A percentile compares a stretch with the other conserved stretches of the same genome.
Evolutionary conservation across 768 basidiomycete species (phyloP).

Genomic region (Boletus vermiculosoides): DNA sequence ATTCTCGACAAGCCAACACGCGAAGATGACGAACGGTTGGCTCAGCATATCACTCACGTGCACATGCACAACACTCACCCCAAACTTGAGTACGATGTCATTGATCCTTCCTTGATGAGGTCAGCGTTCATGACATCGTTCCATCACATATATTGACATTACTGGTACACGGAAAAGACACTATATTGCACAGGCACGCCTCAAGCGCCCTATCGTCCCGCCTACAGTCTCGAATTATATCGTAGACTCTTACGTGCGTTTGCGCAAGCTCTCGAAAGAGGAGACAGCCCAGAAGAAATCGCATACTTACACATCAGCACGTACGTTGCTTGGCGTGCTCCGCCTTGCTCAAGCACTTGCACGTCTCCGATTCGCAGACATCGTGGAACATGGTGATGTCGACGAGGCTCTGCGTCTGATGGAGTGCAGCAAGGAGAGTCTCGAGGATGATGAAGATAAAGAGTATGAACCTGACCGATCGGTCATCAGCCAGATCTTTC

Average conservation of each 20-base stretch:
- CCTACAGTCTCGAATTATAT: slow-evolving; percentile 87
- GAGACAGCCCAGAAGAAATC: slow-evolving; percentile 86
- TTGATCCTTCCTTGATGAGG: slow-evolving; percentile 89
- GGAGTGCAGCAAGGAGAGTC: slow-evolving; percentile 92
- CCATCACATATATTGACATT: neutral
- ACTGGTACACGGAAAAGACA: slow-evolving; percentile 51
- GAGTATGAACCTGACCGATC: slow-evolving; percentile 76
- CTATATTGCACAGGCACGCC: slow-evolving; percentile 91
- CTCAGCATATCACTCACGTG: slow-evolving; percentile 96
- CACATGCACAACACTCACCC: slow-evolving; percentile 96
- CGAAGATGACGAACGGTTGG: slow-evolving; percentile 94
- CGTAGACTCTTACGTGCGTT: slow-evolving; percentile 92
- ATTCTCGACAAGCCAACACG: slow-evolving; percentile 94
- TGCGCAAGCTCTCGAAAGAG: slow-evolving; percentile 90
- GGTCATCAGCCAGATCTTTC: slow-evolving; percentile 78
- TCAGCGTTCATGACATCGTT: slow-evolving; percentile 31
- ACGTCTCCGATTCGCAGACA: slow-evolving; percentile 79
- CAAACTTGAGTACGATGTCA: slow-evolving; percentile 75
- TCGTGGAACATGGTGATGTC: slow-evolving; percentile 83
- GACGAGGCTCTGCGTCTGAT: slow-evolving; percentile 96
- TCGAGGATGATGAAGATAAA: slow-evolving; percentile 76
- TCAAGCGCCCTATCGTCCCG: slow-evolving; percentile 87
- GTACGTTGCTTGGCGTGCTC: slow-evolving; percentile 91
- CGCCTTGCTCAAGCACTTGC: slow-evolving; percentile 95
- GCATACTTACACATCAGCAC: slow-evolving; percentile 93